phyloP scores from a whole-genome alignment of 345 rosid species.

The Acer campestre region DNA sequence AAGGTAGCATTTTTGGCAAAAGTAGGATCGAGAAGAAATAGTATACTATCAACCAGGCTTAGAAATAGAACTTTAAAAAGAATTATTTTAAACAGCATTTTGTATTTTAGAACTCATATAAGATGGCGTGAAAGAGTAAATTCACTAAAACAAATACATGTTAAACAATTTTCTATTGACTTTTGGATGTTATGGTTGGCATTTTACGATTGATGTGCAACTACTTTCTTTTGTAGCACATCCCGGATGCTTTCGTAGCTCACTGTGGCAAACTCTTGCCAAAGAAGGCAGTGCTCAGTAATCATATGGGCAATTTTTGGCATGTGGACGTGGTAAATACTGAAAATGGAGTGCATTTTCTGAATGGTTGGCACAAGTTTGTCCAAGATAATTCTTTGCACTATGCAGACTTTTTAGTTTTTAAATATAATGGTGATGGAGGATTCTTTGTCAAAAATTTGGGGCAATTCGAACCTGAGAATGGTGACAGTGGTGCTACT shows the following conservation, averaged over 20 bases:
- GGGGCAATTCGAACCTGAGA: slow-evolving; percentile 6
- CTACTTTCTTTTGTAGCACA: slow-evolving; percentile 3
- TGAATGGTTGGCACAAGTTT: slow-evolving; percentile 24
- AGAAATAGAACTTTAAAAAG: too few species aligned
- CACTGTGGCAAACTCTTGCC: background rate
- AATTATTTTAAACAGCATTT: too few species aligned
- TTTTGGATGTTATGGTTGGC: background rate
- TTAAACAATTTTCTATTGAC: background rate
- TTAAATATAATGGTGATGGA: background rate
- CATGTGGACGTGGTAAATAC: background rate
- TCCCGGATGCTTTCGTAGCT: slow-evolving; percentile 11
- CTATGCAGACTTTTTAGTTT: background rate
- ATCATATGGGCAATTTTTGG: slow-evolving; percentile 9
- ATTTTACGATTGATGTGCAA: background rate
- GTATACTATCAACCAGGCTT: too few species aligned
- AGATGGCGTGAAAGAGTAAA: too few species aligned
- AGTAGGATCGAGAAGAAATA: too few species aligned
- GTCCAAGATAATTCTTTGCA: slow-evolving; percentile 6
- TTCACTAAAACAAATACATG: background rate
- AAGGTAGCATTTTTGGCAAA: too few species aligned
- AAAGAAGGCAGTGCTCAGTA: background rate
- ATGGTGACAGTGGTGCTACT: background rate
- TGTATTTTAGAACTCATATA: too few species aligned
- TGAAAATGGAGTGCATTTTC: background rate
- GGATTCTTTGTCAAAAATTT: background rate